Base-by-base conservation (phyloP, 805 yeast genomes). In the Peterozyma xylosa region DNA sequence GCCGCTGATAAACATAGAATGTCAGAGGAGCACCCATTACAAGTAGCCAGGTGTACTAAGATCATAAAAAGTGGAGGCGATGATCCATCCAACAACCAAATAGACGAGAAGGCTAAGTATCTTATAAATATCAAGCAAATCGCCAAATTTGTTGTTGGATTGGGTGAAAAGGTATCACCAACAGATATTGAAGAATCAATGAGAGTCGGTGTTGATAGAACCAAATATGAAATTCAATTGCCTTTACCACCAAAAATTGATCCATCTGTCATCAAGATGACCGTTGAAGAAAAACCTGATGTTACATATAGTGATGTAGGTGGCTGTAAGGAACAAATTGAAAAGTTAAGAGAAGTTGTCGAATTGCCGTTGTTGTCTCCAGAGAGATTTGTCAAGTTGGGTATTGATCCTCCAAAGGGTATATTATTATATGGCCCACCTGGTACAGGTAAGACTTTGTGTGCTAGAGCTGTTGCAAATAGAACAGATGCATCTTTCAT, bases 371-470 rank as follows among this genome's bases (percentile, higher is more conserved):
- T 90, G 52, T 70, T 93, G 45, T 86, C 96, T 10, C 99, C 99
- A 30, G 99, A 93, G 67, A 78, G 99, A 60, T 93, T 93, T 63
- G 98, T 90, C 46, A 89, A 86, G 53, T 74, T 93, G 49, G 99
- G 99, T 43, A 93, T 93, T 59, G 99, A 93, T 63, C 99, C 99
- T 35, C 99, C 99, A 45, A 93, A 93, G 69, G 99, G 99, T 60
- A 90, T 93, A 51, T 70, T 93, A 53, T 71, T 93, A 39, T 93
- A 93, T 61, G 99, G 99, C 0, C 99, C 99, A 9, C 99, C 99
- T 40, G 99, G 99, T 54, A 93, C 99, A 0, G 99, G 99, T 64
- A 93, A 93, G 62, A 93, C 99, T 0, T 70, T 93, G 45, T 93
- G 98, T 71, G 99, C 99, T 0, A 78, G 99, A 58, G 99, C 99